Conservation (phyloP, 805 yeast genomes). For the Candida orba region DNA sequence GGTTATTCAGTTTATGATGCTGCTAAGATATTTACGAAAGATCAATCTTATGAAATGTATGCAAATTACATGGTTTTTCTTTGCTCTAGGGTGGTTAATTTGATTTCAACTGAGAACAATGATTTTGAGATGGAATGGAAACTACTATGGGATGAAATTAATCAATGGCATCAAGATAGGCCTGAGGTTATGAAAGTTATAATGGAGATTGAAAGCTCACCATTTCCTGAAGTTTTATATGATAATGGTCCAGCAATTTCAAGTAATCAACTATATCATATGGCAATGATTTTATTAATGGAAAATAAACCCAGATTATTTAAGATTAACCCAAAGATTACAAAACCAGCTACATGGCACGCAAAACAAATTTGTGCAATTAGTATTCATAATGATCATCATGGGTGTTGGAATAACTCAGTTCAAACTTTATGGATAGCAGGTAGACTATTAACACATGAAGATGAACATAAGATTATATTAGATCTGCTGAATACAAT, state of each 20-base stretch:
- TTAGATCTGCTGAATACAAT: conserved; percentile 23
- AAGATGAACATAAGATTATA: conserved; percentile 24
- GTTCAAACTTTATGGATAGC: conserved; percentile 20
- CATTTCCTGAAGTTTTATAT: conserved; percentile 32
- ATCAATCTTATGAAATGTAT: conserved; percentile 28
- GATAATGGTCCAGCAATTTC: conserved; percentile 32
- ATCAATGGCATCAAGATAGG: conserved; percentile 31
- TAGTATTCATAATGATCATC: conserved; percentile 17
- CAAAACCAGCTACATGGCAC: conserved; percentile 20
- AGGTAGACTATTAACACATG: conserved; percentile 18
- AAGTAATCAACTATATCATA: conserved; percentile 32
- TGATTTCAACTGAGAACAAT: conserved; percentile 23
- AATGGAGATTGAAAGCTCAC: conserved; percentile 25
- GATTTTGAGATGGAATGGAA: conserved; percentile 34
- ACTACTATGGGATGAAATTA: conserved; percentile 32
- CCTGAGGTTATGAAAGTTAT: conserved; percentile 30
- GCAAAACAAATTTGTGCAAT: conserved; percentile 20
- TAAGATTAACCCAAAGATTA: conserved; percentile 20
- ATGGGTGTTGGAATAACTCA: conserved; percentile 20
- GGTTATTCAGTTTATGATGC: conserved; percentile 20
- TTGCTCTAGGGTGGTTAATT: conserved; percentile 29
- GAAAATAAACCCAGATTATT: conserved; percentile 33
- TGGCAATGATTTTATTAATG: conserved; percentile 31
- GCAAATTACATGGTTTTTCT: conserved; percentile 35
- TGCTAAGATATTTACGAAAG: conserved; percentile 19